phyloP scores from a whole-genome alignment of 2,329 filamentous ascomycete genomes.

The Botrytis fabae region DNA sequence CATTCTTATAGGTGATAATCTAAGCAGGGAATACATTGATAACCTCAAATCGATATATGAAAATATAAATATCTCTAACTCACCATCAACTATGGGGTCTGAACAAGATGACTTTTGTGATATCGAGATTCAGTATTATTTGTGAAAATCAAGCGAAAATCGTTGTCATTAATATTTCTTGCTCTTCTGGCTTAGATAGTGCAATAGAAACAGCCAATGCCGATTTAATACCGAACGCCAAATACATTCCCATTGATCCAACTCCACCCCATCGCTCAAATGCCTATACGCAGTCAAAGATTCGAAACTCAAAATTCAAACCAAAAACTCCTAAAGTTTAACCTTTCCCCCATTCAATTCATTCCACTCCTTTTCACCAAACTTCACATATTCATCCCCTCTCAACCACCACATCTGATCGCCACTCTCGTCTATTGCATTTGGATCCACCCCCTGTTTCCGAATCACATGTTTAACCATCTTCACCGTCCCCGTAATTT shows the following conservation, averaged over 20 bases:
- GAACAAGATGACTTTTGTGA: background rate
- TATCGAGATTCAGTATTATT: background rate
- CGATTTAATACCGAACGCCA: background rate
- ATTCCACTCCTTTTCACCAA: slow-evolving; percentile 67
- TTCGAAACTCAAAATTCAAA: background rate
- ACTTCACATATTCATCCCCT: slow-evolving; percentile 65
- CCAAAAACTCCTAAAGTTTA: slow-evolving; percentile 43
- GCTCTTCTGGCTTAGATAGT: background rate
- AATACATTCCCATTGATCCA: background rate
- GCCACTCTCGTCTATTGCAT: slow-evolving; percentile 44
- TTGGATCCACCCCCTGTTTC: slow-evolving; percentile 71
- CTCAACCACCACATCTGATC: slow-evolving; percentile 60
- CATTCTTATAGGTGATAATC: background rate
- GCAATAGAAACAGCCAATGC: background rate
- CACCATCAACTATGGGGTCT: background rate
- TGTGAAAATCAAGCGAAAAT: no score
- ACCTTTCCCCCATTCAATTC: slow-evolving; percentile 65
- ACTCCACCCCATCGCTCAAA: background rate
- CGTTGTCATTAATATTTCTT: background rate
- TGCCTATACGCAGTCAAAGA: background rate
- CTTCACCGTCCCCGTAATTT: slow-evolving; percentile 83
- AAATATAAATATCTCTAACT: background rate
- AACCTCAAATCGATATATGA: background rate
- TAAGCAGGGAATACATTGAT: background rate
- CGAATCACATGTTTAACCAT: slow-evolving; percentile 77